Evolutionary conservation across 495 filamentous ascomycete genomes (phyloP).

Genomic region (Penicillium bialowiezense): DNA sequence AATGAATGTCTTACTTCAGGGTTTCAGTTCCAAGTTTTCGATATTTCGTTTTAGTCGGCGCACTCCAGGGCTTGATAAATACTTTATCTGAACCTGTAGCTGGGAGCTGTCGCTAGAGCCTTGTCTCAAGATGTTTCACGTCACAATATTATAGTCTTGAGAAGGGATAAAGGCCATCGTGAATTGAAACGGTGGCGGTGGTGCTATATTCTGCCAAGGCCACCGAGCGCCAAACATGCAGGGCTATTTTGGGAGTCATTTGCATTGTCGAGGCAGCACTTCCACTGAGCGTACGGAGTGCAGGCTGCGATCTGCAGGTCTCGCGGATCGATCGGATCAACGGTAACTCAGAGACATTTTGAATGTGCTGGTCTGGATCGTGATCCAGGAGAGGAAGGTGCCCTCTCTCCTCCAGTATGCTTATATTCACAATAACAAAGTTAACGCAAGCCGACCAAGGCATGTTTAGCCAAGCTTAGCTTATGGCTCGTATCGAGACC

Average conservation of each 20-base stretch:
- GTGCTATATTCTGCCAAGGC: constrained; percentile 2
- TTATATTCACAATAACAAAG: neutral
- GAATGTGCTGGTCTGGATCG: neutral
- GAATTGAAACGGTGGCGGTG: constrained; percentile 1
- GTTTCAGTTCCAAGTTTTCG: no score
- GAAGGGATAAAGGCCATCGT: neutral
- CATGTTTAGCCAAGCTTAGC: neutral
- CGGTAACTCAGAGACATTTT: constrained; percentile 4
- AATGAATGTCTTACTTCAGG: neutral
- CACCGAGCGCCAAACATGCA: neutral
- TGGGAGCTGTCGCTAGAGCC: neutral
- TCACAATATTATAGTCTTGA: neutral
- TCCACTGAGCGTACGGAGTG: neutral
- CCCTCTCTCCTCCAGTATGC: neutral
- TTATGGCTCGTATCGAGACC: constrained; percentile 3
- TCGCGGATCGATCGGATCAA: constrained; percentile 5
- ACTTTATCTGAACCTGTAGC: neutral
- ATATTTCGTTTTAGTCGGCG: no score
- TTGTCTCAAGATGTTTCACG: constrained; percentile 7
- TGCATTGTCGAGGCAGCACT: neutral
- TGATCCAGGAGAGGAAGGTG: constrained; percentile 1
- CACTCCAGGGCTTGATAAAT: neutral
- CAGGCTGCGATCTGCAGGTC: constrained; percentile 1
- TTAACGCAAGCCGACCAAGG: neutral
- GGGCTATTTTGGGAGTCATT: constrained; percentile 6